Base-by-base conservation (phyloP, 73 alveolate species). In the Paramecium sexaurelia region DNA sequence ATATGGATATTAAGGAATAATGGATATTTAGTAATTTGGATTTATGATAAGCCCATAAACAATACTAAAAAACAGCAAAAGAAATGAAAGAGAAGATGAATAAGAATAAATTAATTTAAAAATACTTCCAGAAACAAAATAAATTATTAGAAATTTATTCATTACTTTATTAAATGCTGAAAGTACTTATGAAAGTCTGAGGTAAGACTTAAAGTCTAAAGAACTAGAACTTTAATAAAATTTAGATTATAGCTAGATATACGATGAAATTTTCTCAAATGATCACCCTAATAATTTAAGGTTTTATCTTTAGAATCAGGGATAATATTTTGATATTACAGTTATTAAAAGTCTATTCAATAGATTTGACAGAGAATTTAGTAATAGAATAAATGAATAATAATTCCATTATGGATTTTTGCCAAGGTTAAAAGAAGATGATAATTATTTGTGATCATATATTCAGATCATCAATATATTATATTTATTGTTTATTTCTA, bases 121-220 rank as follows among this genome's bases (percentile, higher is more conserved):
- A 17, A 7, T 71, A 22, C 35, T 71, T 3, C 86, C 86, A 33
- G 86, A 71, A 37, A 71, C 86, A n/a, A 71, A 71, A 71, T n/a
- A 11, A 8, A 5, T 27, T 11, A 71, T 71, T 10, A 71, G 86
- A 36, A 32, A 71, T 27, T 4, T 71, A 33, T 71, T 71, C 7
- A 33, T 71, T n/a, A 17, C n/a, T 0, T 37, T 71, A 5, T 37
- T 71, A 36, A 71, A 71, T 71, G 55, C 86, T 5, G 86, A 71
- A 37, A 35, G 32, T 35, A 39, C 5, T 5, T n/a, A 2, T n/a
- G 86, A 71, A 32, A 6, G 37, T 35, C 29, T 33, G 32, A 71
- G 86, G 11, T 71, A 71, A 71, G 55, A 71, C 17, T 20, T 71
- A 71, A 40, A 15, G 7, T 33, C 43, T 2, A 71, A 71, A 37